Evolutionary conservation across 495 filamentous ascomycete species (phyloP).

Genomic region (Daldinia vernicosa): DNA sequence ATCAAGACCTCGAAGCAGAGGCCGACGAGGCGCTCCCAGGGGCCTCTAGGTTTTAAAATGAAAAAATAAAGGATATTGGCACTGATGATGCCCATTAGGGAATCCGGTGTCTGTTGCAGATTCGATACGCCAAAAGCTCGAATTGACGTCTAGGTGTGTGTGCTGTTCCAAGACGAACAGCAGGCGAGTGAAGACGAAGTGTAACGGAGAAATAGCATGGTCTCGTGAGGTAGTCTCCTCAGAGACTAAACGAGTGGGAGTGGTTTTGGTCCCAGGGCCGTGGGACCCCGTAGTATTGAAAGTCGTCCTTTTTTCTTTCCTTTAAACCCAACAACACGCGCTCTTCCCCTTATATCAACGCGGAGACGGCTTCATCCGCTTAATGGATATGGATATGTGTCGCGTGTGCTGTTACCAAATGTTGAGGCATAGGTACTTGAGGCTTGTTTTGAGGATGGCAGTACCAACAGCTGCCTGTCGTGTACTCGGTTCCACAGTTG

Average conservation of each 20-base stretch:
- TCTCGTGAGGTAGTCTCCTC: constrained; percentile 17
- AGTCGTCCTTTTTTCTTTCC: constrained; percentile 13
- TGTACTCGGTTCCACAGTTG: constrained; percentile 50
- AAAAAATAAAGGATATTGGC: not conserved
- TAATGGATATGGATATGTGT: constrained; percentile 30
- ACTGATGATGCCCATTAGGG: not conserved
- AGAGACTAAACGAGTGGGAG: constrained; percentile 26
- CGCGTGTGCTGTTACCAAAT: constrained; percentile 1
- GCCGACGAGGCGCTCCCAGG: constrained; percentile 1
- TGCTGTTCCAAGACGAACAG: constrained; percentile 5
- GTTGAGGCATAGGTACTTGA: constrained; percentile 7
- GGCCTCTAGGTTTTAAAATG: not conserved
- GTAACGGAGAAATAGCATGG: constrained; percentile 26
- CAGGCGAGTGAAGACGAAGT: constrained; percentile 13
- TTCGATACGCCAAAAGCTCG: constrained; percentile 25
- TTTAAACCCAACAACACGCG: not conserved
- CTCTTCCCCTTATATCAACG: constrained; percentile 5
- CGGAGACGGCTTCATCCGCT: constrained; percentile 10
- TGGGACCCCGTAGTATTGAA: constrained; percentile 27
- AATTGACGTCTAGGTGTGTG: constrained; percentile 10
- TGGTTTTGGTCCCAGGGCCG: constrained; percentile 15
- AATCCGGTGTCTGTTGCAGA: constrained; percentile 16
- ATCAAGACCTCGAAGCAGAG: constrained; percentile 40
- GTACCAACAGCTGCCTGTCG: constrained; percentile 50
- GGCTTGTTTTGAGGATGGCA: constrained; percentile 47